Conservation (phyloP, 805 yeast species). For the Yarrowia sp. region DNA sequence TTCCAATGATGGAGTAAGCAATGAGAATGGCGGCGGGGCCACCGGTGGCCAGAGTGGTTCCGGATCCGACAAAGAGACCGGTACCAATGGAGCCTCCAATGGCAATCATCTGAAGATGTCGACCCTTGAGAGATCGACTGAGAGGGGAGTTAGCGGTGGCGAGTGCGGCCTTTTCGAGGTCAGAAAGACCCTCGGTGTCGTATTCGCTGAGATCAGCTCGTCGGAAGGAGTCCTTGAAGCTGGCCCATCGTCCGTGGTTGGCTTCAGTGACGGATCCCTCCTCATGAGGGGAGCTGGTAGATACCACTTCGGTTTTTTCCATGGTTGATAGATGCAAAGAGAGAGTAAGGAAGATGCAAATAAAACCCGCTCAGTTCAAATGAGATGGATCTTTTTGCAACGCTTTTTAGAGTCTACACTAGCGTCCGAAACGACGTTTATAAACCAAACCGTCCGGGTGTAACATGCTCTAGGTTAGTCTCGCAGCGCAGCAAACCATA, state of each 20-base stretch:
- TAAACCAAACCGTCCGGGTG: constrained; percentile 5
- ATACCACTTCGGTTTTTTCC: constrained; percentile 28
- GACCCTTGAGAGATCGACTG: constrained; percentile 55
- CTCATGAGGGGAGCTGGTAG: constrained; percentile 15
- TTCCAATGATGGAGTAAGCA: constrained; percentile 65
- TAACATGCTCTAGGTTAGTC: constrained; percentile 26
- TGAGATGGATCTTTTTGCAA: constrained; percentile 22
- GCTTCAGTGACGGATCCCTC: constrained; percentile 29
- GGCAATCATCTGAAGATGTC: constrained; percentile 78
- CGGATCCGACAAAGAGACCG: constrained; percentile 75
- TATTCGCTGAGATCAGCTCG: constrained; percentile 52
- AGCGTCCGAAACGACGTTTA: constrained; percentile 14
- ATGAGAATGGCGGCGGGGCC: constrained; percentile 70
- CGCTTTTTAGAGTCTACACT: constrained; percentile 19
- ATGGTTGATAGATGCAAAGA: constrained; percentile 9
- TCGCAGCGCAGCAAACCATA: constrained; percentile 9
- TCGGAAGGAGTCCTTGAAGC: constrained; percentile 46
- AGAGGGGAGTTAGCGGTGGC: constrained; percentile 57
- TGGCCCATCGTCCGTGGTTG: constrained; percentile 21
- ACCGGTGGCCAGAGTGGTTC: constrained; percentile 58
- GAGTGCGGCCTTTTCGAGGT: constrained; percentile 55
- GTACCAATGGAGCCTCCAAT: constrained; percentile 80
- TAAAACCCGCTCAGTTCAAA: constrained; percentile 36
- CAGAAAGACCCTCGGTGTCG: constrained; percentile 51
- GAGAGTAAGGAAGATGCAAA: neutral